Evolutionary conservation across 257 asterid genomes (phyloP), one percentile per base, ranked within the genome.

Genomic region (Plantago major): DNA sequence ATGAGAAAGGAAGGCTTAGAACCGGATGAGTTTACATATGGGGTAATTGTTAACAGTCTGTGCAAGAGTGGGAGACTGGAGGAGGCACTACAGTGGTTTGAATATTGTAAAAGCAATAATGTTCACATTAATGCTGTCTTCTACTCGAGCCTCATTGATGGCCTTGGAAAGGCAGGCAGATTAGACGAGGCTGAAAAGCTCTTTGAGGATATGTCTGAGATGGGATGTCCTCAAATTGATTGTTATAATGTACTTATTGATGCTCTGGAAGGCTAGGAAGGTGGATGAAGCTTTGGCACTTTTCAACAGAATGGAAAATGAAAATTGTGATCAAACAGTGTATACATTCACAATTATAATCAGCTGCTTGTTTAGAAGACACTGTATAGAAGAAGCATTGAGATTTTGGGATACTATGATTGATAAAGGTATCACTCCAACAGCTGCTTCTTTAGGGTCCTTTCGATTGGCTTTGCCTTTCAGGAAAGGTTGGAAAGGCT

Each of bases 401-500:
- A 76, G 63, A 51, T 28, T 89, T 67, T 89, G 97, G 97, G 79
- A 87, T 71, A 5, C 59, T 79, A 93, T 93, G 97, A 87, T 93
- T 13, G 95, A 89, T 58, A 85, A 80, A 67, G 96, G 99, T 22
- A 83, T 93, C 58, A 85, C 90, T 28, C 97, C 99, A 0, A 89
- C 82, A 0, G 78, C 87, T 65, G 99, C 97, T 65, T 76, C 88
- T 28, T 84, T 56, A 72, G 96, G 73, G 94, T 83, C 11, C 96
- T 93, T 52, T 79, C 96, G 2, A 86, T 87, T 0, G 97, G 17
- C 85, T 93, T 22, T 93, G 99, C 64, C 90, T 82, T 46, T 87
- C 97, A 0, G 99, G 97, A 1, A 87, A 93, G 75, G 96, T 89
- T 33, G 88, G 90, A 11, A 80, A 96, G 65, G 99, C 99, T 59